Percentiles rank a stretch among this genome's conserved stretches.
Conservation (phyloP, 202 grass and related monocot genomes). For the Carex arenaria region DNA sequence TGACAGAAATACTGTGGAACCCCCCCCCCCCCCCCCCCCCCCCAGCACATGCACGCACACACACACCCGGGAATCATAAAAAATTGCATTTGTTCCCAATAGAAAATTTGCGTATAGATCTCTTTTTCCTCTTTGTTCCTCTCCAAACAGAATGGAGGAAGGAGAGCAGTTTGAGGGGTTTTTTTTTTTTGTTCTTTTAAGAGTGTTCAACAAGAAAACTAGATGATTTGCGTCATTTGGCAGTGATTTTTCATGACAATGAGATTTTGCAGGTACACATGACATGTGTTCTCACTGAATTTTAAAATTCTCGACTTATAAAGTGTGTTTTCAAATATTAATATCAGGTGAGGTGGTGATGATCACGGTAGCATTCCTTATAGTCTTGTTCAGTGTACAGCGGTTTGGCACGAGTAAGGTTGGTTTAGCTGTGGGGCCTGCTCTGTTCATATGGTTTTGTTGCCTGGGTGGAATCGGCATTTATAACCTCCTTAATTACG, state of each 20-base stretch:
- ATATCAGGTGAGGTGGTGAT: constrained; percentile 85
- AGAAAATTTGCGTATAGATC: background rate
- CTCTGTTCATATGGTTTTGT: constrained; percentile 95
- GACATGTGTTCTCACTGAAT: background rate
- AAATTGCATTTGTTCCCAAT: background rate
- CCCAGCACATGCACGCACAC: too few species aligned
- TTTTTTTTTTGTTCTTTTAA: background rate
- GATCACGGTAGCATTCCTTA: constrained; percentile 79
- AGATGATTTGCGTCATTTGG: background rate
- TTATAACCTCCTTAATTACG: constrained; percentile 78
- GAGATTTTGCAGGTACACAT: background rate
- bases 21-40: too few species aligned
- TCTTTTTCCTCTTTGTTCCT: background rate
- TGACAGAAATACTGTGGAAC: background rate
- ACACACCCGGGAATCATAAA: background rate
- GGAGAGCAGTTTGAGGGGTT: background rate
- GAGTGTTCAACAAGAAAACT: background rate
- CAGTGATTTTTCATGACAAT: background rate
- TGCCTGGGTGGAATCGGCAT: constrained; percentile 80
- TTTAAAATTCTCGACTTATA: background rate
- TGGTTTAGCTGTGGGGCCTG: constrained; percentile 71
- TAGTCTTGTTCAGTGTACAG: constrained; percentile 88
- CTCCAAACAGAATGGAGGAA: background rate
- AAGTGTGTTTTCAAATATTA: background rate
- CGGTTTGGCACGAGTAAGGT: constrained; percentile 92